Conservation (phyloP, 306 rosid species). For the Coriaria nepalensis region DNA sequence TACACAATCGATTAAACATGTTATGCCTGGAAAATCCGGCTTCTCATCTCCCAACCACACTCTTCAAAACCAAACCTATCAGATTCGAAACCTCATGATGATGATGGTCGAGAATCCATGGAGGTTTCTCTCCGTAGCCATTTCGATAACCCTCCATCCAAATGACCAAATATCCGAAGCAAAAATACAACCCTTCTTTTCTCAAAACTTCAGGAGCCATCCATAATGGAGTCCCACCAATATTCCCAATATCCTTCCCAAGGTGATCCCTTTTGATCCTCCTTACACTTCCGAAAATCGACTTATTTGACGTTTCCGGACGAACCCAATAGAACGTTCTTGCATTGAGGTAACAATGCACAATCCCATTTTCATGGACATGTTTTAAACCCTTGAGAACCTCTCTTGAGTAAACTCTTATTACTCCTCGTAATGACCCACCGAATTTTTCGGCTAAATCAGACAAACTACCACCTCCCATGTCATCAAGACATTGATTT, state of each 20-base stretch:
- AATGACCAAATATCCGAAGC: conserved; percentile 51
- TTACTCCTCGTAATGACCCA: conserved; percentile 32
- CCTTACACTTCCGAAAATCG: conserved; percentile 52
- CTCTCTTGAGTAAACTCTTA: conserved; percentile 41
- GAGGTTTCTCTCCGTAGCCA: conserved; percentile 53
- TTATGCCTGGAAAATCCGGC: conserved; percentile 50
- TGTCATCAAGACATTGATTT: conserved; percentile 36
- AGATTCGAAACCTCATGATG: conserved; percentile 22
- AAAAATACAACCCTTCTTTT: conserved; percentile 22
- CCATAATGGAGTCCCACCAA: conserved; percentile 53
- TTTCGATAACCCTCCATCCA: conserved; percentile 58
- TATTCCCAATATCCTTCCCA: not conserved
- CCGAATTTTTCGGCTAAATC: conserved; percentile 42
- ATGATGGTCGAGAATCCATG: conserved; percentile 20
- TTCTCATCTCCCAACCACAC: conserved; percentile 25
- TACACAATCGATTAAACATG: too few species aligned
- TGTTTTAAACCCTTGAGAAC: conserved; percentile 32
- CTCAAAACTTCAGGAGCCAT: conserved; percentile 68
- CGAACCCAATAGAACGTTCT: conserved; percentile 48
- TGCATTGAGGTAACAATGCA: conserved; percentile 54
- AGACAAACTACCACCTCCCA: conserved; percentile 53
- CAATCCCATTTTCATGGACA: conserved; percentile 37
- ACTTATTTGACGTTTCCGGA: conserved; percentile 47
- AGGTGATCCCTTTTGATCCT: conserved; percentile 12
- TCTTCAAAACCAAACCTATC: conserved; percentile 26